These are phyloP conservation scores for Xylaria sp. DNA, from an alignment of 2,329 filamentous ascomycete genomes.

Conservation along the genomic window DNA sequence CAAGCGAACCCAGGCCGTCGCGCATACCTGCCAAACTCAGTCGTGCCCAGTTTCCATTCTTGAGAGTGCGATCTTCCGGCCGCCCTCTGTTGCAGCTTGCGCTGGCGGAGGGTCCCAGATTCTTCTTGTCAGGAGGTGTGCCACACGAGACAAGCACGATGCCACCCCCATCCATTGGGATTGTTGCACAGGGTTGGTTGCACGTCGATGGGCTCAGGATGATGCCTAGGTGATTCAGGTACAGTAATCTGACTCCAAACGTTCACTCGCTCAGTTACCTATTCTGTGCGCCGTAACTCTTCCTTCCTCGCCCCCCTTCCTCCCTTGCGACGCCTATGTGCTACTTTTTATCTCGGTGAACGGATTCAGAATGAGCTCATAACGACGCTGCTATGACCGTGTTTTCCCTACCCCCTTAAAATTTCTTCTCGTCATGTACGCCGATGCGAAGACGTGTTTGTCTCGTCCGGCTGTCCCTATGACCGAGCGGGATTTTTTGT, in stretches of 20 bases:
- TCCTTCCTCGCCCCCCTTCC: background rate
- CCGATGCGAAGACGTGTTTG: too few relatives aligned
- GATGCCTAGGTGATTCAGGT: constrained; percentile 26
- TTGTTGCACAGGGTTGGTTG: constrained; percentile 6
- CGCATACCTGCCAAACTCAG: constrained; percentile 6
- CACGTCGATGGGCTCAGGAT: constrained; percentile 4
- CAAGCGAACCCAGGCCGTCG: background rate
- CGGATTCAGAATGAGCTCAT: background rate
- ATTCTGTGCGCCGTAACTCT: too few relatives aligned
- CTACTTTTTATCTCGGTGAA: background rate
- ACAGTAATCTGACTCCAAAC: constrained; percentile 20
- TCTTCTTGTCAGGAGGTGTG: constrained; percentile 19
- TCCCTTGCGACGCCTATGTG: constrained; percentile 13
- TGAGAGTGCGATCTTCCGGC: constrained; percentile 13
- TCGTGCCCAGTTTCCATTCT: constrained; percentile 23
- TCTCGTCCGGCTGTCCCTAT: background rate
- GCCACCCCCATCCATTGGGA: constrained; percentile 9
- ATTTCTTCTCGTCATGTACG: constrained; percentile 1
- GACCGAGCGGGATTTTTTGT: background rate
- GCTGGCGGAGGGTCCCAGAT: constrained; percentile 8
- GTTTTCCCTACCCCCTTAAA: constrained; percentile 8
- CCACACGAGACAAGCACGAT: constrained; percentile 27
- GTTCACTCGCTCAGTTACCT: background rate
- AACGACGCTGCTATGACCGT: background rate
- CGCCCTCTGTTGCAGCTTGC: constrained; percentile 7